Evolutionary conservation across 1,139 yeast species (phyloP), one percentile per base, ranked within the genome.

Genomic region (Nakaseomyces nivariensis): DNA sequence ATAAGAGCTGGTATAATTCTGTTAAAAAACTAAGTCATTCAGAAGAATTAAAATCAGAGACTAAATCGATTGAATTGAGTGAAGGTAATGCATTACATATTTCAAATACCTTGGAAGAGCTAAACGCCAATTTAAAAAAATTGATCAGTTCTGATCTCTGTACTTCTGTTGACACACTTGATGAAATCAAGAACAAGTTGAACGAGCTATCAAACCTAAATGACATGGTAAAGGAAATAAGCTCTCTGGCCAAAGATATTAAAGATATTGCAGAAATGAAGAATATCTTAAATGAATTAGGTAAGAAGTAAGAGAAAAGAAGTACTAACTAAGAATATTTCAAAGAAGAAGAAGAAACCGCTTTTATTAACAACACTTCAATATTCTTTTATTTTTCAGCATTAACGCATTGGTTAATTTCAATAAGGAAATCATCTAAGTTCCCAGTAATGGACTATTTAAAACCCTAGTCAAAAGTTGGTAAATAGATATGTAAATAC

Each of bases 1-100:
- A 77, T 51, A 71, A 74, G 49, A 57, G 63, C 1, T 86, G 88
- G 78, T 72, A 67, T 31, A 53, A 60, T 11, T 73, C 72, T 42
- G 75, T 85, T 24, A 71, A 72, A 11, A 53, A 60, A 71, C 11
- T 32, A 17, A 29, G 33, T 29, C 32, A 13, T 10, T 29, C 38
- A 24, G 41, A 36, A 25, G 31, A 38, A 25, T 4, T 5, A 11
- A 32, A 37, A 4, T 17, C 22, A 22, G 37, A 43, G 5, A 27
- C 29, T 27, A 32, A 38, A 24, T 11, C 6, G 13, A 10, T 25
- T 26, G 31, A 26, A 10, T 13, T 38, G 5, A 38, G 2, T 6
- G 10, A 36, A 5, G 9, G 4, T 36, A 7, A 10, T 7, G 3
- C 9, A 5, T 8, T 17, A 7, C 25, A 36, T 5, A 17, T 36